phyloP scores from a whole-genome alignment of 2,329 filamentous ascomycete species.

The Ceratocystis cacaofunesta region DNA sequence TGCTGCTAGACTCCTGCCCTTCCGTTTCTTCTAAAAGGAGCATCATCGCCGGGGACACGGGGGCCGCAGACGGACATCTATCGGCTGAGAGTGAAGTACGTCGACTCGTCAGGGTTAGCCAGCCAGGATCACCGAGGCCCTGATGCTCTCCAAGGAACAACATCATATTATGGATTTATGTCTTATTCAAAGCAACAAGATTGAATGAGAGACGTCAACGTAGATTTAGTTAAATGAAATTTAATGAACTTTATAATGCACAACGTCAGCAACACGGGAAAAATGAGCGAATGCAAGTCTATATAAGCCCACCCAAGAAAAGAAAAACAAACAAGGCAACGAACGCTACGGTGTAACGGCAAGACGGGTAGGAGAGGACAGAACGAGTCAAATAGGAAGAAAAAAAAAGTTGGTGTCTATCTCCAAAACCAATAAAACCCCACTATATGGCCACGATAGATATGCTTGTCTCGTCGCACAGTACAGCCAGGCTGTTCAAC shows the following conservation, averaged over 20 bases:
- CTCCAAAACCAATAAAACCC: no score
- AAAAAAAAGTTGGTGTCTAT: no score
- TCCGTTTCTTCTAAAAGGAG: constrained; percentile 1
- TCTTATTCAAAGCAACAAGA: not conserved
- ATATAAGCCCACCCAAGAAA: not conserved
- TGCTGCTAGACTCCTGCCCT: constrained; percentile 8
- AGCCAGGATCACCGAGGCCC: no score
- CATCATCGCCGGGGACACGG: not conserved
- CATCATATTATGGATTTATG: not conserved
- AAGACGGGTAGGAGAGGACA: no score
- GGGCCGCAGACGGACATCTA: not conserved
- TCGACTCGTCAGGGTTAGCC: no score
- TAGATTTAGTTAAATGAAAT: not conserved
- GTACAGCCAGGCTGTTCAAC: no score
- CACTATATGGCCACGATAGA: no score
- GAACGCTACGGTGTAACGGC: not conserved
- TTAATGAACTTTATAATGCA: not conserved
- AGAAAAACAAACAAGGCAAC: not conserved
- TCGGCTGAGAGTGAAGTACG: not conserved
- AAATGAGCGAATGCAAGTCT: not conserved
- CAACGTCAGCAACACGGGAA: not conserved
- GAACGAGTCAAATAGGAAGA: no score
- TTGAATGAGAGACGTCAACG: not conserved
- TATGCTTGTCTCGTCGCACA: no score
- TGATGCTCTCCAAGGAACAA: no score